Evolutionary conservation across 1,139 yeast genomes (phyloP).

Genomic region (Zygosaccharomyces sapae): DNA sequence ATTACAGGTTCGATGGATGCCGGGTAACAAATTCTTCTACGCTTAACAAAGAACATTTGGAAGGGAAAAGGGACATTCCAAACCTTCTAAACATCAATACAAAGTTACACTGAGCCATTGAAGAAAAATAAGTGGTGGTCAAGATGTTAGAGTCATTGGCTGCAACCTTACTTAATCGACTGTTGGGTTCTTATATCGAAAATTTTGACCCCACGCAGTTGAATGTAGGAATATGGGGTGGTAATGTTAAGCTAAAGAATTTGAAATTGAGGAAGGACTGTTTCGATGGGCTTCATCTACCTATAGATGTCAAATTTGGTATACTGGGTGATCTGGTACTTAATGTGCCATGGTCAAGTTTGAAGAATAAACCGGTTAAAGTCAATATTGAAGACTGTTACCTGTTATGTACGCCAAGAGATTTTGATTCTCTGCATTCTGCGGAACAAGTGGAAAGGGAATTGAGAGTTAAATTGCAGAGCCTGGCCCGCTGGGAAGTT

Average conservation of each 20-base stretch:
- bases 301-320: conserved; percentile 87
- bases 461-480: conserved; percentile 60
- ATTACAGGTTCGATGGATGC: not conserved
- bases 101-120: not conserved
- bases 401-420: conserved; percentile 71
- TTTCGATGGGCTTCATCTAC: conserved; percentile 76
- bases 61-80: not conserved
- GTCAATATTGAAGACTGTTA: conserved; percentile 85
- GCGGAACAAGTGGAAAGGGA: conserved; percentile 67
- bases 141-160: conserved; percentile 51
- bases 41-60: not conserved
- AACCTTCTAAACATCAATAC: not conserved
- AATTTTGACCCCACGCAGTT: conserved; percentile 92
- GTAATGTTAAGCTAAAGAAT: conserved; percentile 83
- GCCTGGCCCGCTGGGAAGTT: conserved; percentile 65
- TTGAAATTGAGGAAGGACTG: conserved; percentile 69
- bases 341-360: conserved; percentile 95
- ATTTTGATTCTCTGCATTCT: conserved; percentile 50
- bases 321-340: conserved; percentile 83
- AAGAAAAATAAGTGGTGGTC: not conserved
- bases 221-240: conserved; percentile 96
- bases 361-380: conserved; percentile 89
- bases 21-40: not conserved
- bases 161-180: conserved; percentile 46
- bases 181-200: conserved; percentile 67